phyloP scores from a whole-genome alignment of 345 rosid genomes.

The Lepidium africanum region DNA sequence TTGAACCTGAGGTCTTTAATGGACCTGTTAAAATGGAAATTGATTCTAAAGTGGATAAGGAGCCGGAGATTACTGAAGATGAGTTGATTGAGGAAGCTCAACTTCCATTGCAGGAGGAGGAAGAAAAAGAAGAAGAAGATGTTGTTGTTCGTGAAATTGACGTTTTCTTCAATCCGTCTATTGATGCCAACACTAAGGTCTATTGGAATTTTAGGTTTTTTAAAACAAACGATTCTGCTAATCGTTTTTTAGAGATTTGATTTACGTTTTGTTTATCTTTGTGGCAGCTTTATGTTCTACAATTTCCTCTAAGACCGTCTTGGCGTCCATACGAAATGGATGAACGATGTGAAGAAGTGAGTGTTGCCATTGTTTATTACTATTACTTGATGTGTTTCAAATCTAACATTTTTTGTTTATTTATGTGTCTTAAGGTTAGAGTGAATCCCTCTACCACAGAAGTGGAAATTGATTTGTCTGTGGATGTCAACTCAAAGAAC shows the following conservation, averaged over 20 bases:
- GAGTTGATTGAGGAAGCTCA: conserved; percentile 34
- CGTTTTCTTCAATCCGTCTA: conserved; percentile 59
- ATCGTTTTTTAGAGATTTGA: not conserved
- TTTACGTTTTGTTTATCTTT: not conserved
- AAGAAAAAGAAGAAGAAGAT: conserved; percentile 45
- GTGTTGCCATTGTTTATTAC: not conserved
- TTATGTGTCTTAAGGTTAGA: conserved; percentile 47
- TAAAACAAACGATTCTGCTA: not conserved
- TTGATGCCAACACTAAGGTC: conserved; percentile 47
- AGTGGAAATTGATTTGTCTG: conserved; percentile 67
- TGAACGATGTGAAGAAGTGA: conserved; percentile 70
- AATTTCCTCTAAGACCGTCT: conserved; percentile 71
- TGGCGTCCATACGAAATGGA: conserved; percentile 95
- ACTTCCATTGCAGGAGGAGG: conserved; percentile 21
- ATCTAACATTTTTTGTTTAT: conserved; percentile 3
- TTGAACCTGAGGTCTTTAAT: conserved; percentile 26
- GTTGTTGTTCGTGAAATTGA: conserved; percentile 82
- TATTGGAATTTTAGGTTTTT: not conserved
- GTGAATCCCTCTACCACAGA: conserved; percentile 50
- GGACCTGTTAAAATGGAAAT: conserved; percentile 50
- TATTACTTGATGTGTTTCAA: not conserved
- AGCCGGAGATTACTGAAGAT: conserved; percentile 13
- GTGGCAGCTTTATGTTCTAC: conserved; percentile 71
- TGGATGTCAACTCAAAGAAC: conserved; percentile 46
- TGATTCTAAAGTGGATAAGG: conserved; percentile 31